Conservation (phyloP, 164 flowering plant species). For the Malania oleifera region DNA sequence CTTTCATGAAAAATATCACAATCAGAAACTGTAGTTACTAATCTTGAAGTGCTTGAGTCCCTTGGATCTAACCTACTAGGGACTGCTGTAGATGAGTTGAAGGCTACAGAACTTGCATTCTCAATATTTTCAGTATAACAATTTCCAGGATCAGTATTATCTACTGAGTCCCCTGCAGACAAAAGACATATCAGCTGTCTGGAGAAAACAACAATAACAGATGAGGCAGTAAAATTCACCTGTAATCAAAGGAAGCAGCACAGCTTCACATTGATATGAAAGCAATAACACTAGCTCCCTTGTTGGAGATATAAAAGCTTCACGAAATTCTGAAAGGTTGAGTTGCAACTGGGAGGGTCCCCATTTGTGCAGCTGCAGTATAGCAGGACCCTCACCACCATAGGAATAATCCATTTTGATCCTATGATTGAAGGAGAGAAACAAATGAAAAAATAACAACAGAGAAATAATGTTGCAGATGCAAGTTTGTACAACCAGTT, state of each 20-base stretch:
- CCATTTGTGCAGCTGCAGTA: slow-evolving; percentile 82
- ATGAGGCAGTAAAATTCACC: slow-evolving; percentile 29
- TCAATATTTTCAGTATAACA: slow-evolving; percentile 14
- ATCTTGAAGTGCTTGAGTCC: slow-evolving; percentile 39
- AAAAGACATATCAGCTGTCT: background rate
- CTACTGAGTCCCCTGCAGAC: slow-evolving; percentile 29
- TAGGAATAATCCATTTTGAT: slow-evolving; percentile 31
- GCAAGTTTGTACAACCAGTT: background rate
- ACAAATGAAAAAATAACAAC: too few species aligned
- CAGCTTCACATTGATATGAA: slow-evolving; percentile 66
- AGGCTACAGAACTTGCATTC: slow-evolving; percentile 14
- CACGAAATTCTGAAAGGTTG: slow-evolving; percentile 59
- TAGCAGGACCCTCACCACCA: slow-evolving; percentile 42
- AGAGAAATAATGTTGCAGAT: too few species aligned
- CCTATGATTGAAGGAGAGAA: slow-evolving; percentile 12
- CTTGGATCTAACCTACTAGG: slow-evolving; percentile 28
- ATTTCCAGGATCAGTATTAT: slow-evolving; percentile 13
- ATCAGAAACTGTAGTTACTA: slow-evolving; percentile 22
- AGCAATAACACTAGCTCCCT: slow-evolving; percentile 64
- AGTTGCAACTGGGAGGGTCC: slow-evolving; percentile 37
- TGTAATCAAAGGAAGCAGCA: slow-evolving; percentile 57
- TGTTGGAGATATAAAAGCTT: slow-evolving; percentile 86
- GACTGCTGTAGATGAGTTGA: slow-evolving; percentile 9
- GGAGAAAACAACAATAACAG: background rate
- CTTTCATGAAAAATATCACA: slow-evolving; percentile 18